Evolutionary conservation across 1,284 basidiomycete species (phyloP), one percentile per base, ranked within the genome.

Genomic region (Cerioporus squamosus): DNA sequence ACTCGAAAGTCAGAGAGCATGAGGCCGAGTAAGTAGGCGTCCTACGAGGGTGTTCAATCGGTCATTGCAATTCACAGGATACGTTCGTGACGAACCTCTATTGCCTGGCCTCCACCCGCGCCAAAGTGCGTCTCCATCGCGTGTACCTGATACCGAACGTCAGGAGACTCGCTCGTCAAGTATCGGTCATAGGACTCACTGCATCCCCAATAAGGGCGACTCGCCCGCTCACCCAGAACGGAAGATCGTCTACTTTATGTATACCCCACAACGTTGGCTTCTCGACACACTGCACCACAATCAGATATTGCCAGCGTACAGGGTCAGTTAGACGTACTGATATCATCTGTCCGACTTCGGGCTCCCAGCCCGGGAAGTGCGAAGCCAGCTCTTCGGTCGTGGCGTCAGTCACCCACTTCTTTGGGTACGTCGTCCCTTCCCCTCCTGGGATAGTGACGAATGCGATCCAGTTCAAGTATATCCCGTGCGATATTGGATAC

Each of bases 111-210:
- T 4, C 75, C 77, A 9, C 75, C 77, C 9, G 76, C 74, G 4
- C 76, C 77, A 44, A 75, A 70, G 64, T 76, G 74, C 0, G 76
- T 75, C 29, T 68, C 70, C 75, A 77, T 77, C 2, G 77, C 75
- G 60, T 78, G 77, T 23, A 72, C 75, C 74, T 77, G 40, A 5
- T 31, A 36, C 12, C 33, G 33, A 12, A 12, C 2, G 29, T 10
- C 15, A 24, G 5, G 39, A 7, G 22, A 29, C 22, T 12, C 4
- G 6, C 17, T 17, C 0, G 15, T 12, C 14, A 26, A 10, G 17
- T 18, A 3, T 17, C 36, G 46, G 17, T n/a, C n/a, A n/a, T 18
- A 15, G 22, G n/a, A 53, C 62, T n/a, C 38, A 71, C 68, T 8
- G 70, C 62, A 40, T 70, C 70, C 22, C 70, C 70, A 23, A 71